These are phyloP conservation scores for Leccinum huronense DNA, from an alignment of 1,284 basidiomycete species.

Conservation along the genomic window DNA sequence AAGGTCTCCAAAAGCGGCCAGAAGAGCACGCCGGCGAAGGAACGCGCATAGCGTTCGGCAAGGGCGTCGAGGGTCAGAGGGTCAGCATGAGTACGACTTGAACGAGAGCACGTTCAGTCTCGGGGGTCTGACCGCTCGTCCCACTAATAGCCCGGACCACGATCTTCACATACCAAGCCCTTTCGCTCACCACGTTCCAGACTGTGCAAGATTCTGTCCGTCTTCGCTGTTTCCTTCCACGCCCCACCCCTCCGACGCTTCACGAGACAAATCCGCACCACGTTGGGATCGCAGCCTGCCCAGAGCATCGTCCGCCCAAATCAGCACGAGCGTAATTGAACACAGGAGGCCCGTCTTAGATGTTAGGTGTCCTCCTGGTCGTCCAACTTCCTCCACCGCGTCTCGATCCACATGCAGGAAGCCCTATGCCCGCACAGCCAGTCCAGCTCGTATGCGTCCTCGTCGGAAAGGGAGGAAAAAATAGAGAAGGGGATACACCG, in stretches of 20 bases:
- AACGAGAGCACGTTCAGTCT: too few species aligned
- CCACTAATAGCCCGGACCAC: slow-evolving; percentile 14
- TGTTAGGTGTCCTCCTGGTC: slow-evolving; percentile 19
- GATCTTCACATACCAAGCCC: slow-evolving; percentile 31
- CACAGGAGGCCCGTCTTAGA: slow-evolving; percentile 33
- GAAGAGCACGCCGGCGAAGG: too few species aligned
- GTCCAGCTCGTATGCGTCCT: slow-evolving; percentile 18
- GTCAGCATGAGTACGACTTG: too few species aligned
- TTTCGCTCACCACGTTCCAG: slow-evolving; percentile 23
- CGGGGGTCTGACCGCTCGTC: slow-evolving; percentile 17
- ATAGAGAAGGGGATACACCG: slow-evolving; percentile 18
- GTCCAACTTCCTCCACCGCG: background rate
- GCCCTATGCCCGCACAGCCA: slow-evolving; percentile 15
- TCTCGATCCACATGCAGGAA: slow-evolving; percentile 11
- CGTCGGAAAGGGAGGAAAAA: slow-evolving; percentile 15
- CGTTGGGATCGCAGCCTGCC: slow-evolving; percentile 21
- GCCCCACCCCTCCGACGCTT: slow-evolving; percentile 10
- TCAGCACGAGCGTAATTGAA: slow-evolving; percentile 20
- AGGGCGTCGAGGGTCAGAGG: background rate
- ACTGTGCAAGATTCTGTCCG: slow-evolving; percentile 1
- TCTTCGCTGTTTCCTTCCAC: slow-evolving; percentile 1
- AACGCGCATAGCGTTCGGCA: background rate
- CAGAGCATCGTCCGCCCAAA: background rate
- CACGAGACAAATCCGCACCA: slow-evolving; percentile 15
- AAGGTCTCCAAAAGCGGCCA: too few species aligned